Evolutionary conservation across 352 stramenopile species (phyloP).

Genomic region (Pythium utonaiense): DNA sequence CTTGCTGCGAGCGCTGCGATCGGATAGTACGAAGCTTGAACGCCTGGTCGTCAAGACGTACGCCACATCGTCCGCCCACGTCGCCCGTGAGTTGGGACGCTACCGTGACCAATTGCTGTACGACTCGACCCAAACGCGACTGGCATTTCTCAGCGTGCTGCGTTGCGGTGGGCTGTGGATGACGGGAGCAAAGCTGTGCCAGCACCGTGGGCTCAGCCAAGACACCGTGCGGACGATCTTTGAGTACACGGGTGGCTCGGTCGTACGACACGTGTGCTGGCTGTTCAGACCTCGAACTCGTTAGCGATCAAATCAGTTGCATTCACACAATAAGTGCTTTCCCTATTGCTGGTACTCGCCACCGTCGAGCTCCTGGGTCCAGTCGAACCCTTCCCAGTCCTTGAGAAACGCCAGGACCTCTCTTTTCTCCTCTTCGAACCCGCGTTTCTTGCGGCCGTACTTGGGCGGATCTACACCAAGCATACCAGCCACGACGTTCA

Average conservation of each 20-base stretch:
- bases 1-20: conserved; percentile 1
- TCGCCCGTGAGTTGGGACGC: not conserved
- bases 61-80: not conserved
- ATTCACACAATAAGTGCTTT: conserved; percentile 7
- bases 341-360: conserved; percentile 34
- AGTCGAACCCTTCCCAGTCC: conserved; percentile 69
- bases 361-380: conserved; percentile 69
- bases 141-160: conserved; percentile 7
- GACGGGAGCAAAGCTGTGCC: no score
- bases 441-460: conserved; percentile 44
- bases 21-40: conserved; percentile 1
- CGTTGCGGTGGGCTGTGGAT: conserved; percentile 1
- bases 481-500: conserved; percentile 78
- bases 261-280: no score
- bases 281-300: not conserved
- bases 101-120: conserved; percentile 1
- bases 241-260: no score
- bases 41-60: not conserved
- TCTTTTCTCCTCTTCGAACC: conserved; percentile 55
- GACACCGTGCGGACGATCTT: no score
- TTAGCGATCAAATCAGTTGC: not conserved
- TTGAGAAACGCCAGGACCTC: conserved; percentile 61
- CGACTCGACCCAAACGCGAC: not conserved
- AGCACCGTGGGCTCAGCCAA: no score
- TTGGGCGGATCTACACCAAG: conserved; percentile 61